These are phyloP conservation scores for Venturiaceae sp. DNA, from an alignment of 2,329 filamentous ascomycete species.

Conservation along the genomic window DNA sequence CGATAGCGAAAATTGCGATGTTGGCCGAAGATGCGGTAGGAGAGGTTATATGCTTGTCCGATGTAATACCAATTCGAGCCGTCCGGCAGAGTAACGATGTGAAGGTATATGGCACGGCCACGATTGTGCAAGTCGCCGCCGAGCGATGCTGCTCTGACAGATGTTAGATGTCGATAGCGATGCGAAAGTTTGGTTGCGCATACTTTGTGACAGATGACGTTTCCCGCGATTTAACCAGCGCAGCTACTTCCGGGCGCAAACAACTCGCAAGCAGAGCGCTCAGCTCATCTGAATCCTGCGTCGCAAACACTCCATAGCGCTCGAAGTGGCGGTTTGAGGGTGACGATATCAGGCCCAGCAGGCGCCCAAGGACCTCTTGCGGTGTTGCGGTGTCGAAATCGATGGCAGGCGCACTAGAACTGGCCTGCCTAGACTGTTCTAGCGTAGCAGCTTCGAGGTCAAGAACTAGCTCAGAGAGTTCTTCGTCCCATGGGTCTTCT, in stretches of 20 bases:
- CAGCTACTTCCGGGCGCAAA: conserved; percentile 1
- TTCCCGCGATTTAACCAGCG: background rate
- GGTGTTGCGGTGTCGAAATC: background rate
- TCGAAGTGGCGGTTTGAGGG: background rate
- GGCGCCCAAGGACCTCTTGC: background rate
- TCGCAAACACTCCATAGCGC: background rate
- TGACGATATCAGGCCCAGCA: background rate
- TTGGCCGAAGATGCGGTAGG: conserved; percentile 16
- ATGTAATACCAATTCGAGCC: conserved; percentile 15
- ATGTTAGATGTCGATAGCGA: background rate
- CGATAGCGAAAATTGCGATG: conserved; percentile 25
- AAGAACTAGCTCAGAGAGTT: background rate
- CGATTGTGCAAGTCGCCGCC: background rate
- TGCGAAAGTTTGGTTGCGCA: background rate
- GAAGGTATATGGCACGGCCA: conserved; percentile 9
- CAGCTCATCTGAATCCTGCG: background rate
- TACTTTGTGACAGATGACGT: background rate
- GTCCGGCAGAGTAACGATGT: conserved; percentile 1
- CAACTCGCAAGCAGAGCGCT: background rate
- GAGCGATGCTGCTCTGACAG: background rate
- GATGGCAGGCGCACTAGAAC: background rate
- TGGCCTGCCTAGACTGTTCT: background rate
- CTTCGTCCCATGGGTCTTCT: background rate
- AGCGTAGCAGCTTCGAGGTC: background rate
- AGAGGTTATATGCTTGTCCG: conserved; percentile 20